Conservation (phyloP, 2,329 filamentous ascomycete genomes). For the Botrytis deweyae region DNA sequence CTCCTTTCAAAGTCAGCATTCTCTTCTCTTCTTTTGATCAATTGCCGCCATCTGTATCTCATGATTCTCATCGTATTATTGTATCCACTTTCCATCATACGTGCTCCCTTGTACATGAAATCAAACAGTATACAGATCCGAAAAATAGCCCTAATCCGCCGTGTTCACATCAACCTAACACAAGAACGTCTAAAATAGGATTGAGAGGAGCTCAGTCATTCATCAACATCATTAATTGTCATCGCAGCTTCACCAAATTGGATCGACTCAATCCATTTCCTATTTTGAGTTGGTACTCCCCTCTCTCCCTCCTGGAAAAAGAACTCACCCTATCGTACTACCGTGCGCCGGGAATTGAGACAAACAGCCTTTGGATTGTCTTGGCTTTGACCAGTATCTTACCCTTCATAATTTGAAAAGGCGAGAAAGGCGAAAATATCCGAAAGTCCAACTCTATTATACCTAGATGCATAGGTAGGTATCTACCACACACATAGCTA, state of each 20-base stretch:
- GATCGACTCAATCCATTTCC: conserved; percentile 4
- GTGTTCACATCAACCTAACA: background rate
- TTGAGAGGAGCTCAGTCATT: background rate
- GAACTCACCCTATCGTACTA: conserved; percentile 7
- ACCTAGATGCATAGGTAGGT: background rate
- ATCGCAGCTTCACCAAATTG: background rate
- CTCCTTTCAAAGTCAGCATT: background rate
- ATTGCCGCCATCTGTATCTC: background rate
- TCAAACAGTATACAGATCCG: conserved; percentile 6
- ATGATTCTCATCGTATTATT: background rate
- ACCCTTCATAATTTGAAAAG: background rate
- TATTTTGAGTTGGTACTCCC: conserved; percentile 12
- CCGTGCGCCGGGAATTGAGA: conserved; percentile 16
- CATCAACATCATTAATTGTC: background rate
- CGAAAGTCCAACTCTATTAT: background rate
- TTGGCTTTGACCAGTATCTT: conserved; percentile 12
- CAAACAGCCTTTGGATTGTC: background rate
- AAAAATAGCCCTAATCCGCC: conserved; percentile 10
- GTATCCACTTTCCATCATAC: conserved; percentile 8
- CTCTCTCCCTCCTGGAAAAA: background rate
- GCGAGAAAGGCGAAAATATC: conserved; percentile 6
- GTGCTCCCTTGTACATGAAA: conserved; percentile 7
- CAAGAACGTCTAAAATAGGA: conserved; percentile 7
- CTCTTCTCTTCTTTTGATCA: background rate
- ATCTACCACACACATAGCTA: background rate